Percentiles rank a stretch among this genome's conserved stretches.
Evolutionary conservation across 352 stramenopile species (phyloP).

Genomic region (Globisporangium viniferum): DNA sequence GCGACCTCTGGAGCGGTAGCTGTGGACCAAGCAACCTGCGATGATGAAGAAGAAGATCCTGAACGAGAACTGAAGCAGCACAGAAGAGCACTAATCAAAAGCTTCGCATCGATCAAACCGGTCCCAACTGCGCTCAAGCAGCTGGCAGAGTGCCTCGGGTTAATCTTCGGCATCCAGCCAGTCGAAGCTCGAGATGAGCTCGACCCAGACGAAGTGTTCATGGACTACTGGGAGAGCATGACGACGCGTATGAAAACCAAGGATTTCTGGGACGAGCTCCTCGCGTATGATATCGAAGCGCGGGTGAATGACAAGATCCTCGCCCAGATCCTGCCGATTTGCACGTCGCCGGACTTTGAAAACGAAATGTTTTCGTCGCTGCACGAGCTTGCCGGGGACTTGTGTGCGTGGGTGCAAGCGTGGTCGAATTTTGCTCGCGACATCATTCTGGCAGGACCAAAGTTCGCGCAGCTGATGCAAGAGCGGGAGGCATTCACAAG

Average conservation of each 20-base stretch:
- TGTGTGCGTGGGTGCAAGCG: constrained; percentile 69
- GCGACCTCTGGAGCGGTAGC: neutral
- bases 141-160: constrained; percentile 60
- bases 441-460: constrained; percentile 53
- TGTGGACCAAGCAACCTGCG: neutral
- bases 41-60: neutral
- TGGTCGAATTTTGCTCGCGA: constrained; percentile 43
- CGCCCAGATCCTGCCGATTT: constrained; percentile 54
- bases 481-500: constrained; percentile 40
- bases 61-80: constrained; percentile 13
- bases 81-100: constrained; percentile 26
- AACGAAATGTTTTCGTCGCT: constrained; percentile 38
- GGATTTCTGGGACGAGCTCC: constrained; percentile 49
- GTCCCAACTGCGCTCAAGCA: constrained; percentile 55
- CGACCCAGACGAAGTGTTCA: constrained; percentile 68
- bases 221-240: constrained; percentile 68
- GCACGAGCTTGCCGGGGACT: constrained; percentile 46
- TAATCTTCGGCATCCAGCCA: constrained; percentile 63
- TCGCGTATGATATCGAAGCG: constrained; percentile 38
- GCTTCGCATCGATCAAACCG: constrained; percentile 34
- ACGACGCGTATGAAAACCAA: constrained; percentile 27
- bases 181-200: constrained; percentile 57
- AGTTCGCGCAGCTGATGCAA: constrained; percentile 46
- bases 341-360: constrained; percentile 59
- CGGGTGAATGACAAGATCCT: constrained; percentile 50